Evolutionary conservation across 2,329 filamentous ascomycete species (phyloP), one percentile per base, ranked within the genome.

Genomic region (Akanthomyces uredinophilus): DNA sequence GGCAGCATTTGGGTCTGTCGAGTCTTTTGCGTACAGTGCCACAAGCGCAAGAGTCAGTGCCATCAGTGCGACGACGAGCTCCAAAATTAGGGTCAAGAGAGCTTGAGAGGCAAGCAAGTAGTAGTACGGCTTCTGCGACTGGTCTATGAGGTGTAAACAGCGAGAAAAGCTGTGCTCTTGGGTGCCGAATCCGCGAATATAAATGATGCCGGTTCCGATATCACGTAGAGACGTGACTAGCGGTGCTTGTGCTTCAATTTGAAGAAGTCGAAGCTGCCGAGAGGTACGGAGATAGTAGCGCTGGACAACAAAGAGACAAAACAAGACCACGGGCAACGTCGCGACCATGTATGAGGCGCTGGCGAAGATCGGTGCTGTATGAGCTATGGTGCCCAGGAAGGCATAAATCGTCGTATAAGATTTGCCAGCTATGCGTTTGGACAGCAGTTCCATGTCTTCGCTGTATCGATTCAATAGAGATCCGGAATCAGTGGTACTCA

Each of bases 41-140:
- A 61, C 5, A 0, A 44, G 2, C 10, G 49, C 10, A n/a, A 61
- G 22, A 29, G 22, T 6, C 4, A 54, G 6, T 4, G 59, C 50
- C 39, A 61, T 35, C n/a, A 55, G 2, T 7, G 32, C 7, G 5
- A 52, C 20, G n/a, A 55, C 7, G 5, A 55, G 14, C 11, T 61
- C 59, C 32, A 61, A 5, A 2, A 39, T n/a, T 10, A 61, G 7
- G 3, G 1, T 6, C 29, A 61, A 18, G 8, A 44, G 49, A 1
- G n/a, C 11, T 4, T 55, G 49, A 6, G 43, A 39, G 18, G 49
- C 16, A 10, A 54, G 41, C 7, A 61, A 6, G 18, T 13, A 20
- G 7, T 57, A 62, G 29, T 51, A 57, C 2, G 53, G 52, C 35
- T 62, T 62, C 16, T 62, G 60, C 4, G 60, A 57, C 16, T 35